phyloP scores from a whole-genome alignment of 495 filamentous ascomycete genomes.

The Geoglossum glabrum region DNA sequence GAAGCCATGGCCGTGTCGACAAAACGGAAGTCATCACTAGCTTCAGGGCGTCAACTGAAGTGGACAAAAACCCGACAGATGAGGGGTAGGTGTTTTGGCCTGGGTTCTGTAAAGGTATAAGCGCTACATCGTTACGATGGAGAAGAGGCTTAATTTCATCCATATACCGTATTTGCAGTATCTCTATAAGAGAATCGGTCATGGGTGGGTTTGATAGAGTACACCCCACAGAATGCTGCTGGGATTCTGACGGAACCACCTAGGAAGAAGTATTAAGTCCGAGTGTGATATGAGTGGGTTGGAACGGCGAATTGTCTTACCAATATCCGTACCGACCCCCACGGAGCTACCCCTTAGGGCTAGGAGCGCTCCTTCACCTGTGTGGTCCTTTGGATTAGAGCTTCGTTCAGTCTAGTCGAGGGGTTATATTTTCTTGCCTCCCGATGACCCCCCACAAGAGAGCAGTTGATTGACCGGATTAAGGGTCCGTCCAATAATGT shows the following conservation, averaged over 20 bases:
- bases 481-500: background rate
- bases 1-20: conserved; percentile 36
- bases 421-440: background rate
- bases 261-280: background rate
- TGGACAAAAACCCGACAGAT: conserved; percentile 36
- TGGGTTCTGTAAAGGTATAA: background rate
- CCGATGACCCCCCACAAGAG: conserved; percentile 1
- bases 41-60: conserved; percentile 26
- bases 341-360: conserved; percentile 1
- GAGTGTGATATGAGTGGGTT: background rate
- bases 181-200: conserved; percentile 27
- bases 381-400: background rate
- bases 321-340: conserved; percentile 7
- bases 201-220: conserved; percentile 17
- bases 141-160: too few species aligned
- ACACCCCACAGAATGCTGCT: conserved; percentile 1
- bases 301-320: background rate
- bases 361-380: conserved; percentile 4
- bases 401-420: background rate
- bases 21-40: conserved; percentile 35
- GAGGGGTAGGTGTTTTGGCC: conserved; percentile 37
- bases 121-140: background rate
- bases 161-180: conserved; percentile 17
- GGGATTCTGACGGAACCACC: conserved; percentile 5
- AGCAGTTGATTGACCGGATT: conserved; percentile 3